Base-by-base conservation (phyloP, 371 early-diverging fungal genomes). In the Mortierella sp. region DNA sequence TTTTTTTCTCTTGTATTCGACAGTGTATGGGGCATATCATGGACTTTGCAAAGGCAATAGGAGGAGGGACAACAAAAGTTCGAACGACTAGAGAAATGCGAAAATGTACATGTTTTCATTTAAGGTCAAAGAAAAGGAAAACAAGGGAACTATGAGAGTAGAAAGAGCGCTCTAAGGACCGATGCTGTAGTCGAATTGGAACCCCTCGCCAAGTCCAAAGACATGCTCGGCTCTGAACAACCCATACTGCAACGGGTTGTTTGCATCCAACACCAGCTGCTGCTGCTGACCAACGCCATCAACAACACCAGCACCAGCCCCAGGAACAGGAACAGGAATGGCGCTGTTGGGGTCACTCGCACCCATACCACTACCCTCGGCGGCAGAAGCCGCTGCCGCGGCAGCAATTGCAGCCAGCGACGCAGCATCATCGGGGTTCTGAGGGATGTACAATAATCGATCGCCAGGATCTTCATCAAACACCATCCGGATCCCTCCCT, bases 161-260 rank as follows among this genome's bases (percentile, higher is more conserved):
- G 14, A 26, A 5, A 37, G 24, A 34, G 2, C 6, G 6, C 31
- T 51, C 59, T 71, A 78, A 16, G 71, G 74, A 46, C 70, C 72
- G 19, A 82, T 50, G 31, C 37, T 80, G 71, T 83, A 83, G 31
- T 83, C 78, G 40, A 83, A 83, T 16, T 83, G 80, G 53, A 83
- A 83, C 19, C 80, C 84, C 16, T 77, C 79, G 19, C 74, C 67
- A 44, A 80, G 69, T 9, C 84, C 84, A 84, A 84, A 84, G 48
- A 80, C 76, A 69, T 80, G 83, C 55, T 74, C 78, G 2, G 78
- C 67, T 26, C 69, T 74, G n/a, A 82, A 78, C 26, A 77, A 26
- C 16, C 71, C 78, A 26, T 77, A 74, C 48, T 26, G 51, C 34
- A 44, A 46, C 31, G 46, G 5, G 54, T 51, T 31, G 37, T 44